Conservation (phyloP, 208 protist species). For the Trypanosoma lewisi region DNA sequence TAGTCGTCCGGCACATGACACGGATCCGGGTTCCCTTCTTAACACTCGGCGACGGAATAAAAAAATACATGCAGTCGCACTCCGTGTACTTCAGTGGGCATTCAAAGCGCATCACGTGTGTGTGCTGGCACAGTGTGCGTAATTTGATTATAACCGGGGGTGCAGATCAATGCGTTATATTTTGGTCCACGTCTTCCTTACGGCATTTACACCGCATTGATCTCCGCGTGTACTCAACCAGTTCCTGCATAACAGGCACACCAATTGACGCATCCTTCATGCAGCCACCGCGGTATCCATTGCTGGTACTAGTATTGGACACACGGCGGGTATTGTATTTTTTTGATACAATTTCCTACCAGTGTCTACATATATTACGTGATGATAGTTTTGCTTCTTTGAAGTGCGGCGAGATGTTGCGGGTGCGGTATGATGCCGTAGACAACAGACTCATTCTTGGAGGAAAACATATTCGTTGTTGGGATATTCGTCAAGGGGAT, state of each 20-base stretch:
- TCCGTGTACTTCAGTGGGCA: conserved; percentile 30
- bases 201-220: conserved; percentile 57
- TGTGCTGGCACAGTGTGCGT: conserved; percentile 42
- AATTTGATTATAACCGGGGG: conserved; percentile 70
- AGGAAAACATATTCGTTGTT: conserved; percentile 60
- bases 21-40: conserved; percentile 59
- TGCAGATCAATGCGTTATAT: conserved; percentile 65
- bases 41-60: conserved; percentile 42
- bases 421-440: conserved; percentile 62
- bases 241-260: conserved; percentile 46
- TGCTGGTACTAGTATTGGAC: conserved; percentile 72
- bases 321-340: conserved; percentile 71
- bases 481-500: conserved; percentile 47
- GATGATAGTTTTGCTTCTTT: conserved; percentile 46
- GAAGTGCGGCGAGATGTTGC: conserved; percentile 49
- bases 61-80: neutral
- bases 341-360: conserved; percentile 54
- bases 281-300: conserved; percentile 26
- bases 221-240: conserved; percentile 40
- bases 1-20: conserved; percentile 56
- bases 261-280: conserved; percentile 80
- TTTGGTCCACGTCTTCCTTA: conserved; percentile 56
- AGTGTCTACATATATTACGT: conserved; percentile 40
- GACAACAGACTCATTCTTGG: conserved; percentile 75
- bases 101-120: conserved; percentile 64